Conservation (phyloP, 345 rosid species). For the Euphorbia pulcherrima region DNA sequence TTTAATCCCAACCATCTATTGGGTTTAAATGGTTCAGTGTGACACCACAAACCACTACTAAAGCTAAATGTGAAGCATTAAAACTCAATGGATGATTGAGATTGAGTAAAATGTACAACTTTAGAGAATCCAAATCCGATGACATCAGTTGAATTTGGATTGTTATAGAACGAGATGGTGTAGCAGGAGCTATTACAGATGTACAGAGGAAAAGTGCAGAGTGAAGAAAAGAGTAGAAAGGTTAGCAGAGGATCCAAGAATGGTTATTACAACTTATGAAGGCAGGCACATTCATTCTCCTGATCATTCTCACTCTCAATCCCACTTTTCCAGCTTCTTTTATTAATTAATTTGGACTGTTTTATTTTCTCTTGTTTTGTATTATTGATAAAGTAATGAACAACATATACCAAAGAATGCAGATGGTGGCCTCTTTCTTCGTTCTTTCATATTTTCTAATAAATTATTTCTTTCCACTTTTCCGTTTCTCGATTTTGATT, state of each 20-base stretch:
- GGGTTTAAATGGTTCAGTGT: too few relatives aligned
- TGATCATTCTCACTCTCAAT: slow-evolving; percentile 45
- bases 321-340: slow-evolving; percentile 57
- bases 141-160: too few relatives aligned
- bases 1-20: too few relatives aligned
- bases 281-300: slow-evolving; percentile 93
- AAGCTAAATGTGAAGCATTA: too few relatives aligned
- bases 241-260: slow-evolving; percentile 95
- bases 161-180: too few relatives aligned
- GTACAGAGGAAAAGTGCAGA: slow-evolving; percentile 85
- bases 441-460: background rate
- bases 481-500: too few relatives aligned
- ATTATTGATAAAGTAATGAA: background rate
- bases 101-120: too few relatives aligned
- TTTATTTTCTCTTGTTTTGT: background rate
- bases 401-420: background rate
- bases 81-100: too few relatives aligned
- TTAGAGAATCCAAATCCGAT: too few relatives aligned
- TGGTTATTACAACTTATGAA: slow-evolving; percentile 98
- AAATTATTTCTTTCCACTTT: too few relatives aligned
- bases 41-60: too few relatives aligned
- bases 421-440: background rate
- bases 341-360: too few relatives aligned
- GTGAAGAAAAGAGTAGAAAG: slow-evolving; percentile 98
- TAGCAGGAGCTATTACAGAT: slow-evolving; percentile 96